Evolutionary conservation across 495 filamentous ascomycete genomes (phyloP).

Genomic region (Lophiostoma macrostomum): DNA sequence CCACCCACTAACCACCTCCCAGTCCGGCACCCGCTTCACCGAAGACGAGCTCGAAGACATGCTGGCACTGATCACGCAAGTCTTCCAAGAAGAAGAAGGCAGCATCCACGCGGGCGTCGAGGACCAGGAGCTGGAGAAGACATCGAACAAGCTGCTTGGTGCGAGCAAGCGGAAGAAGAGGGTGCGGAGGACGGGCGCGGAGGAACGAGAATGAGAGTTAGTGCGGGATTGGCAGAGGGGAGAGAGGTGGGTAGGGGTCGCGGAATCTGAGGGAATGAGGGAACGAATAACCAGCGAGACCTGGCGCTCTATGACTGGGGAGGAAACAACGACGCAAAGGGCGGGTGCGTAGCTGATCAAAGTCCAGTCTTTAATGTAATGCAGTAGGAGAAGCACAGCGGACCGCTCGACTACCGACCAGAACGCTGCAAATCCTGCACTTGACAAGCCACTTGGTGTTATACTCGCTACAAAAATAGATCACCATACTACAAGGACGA

Average conservation of each 20-base stretch:
- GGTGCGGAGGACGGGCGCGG: background rate
- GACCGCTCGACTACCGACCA: too few species aligned
- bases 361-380: too few species aligned
- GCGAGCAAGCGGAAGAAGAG: conserved; percentile 2
- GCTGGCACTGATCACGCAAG: background rate
- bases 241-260: conserved; percentile 1
- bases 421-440: too few species aligned
- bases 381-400: too few species aligned
- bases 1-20: background rate
- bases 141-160: conserved; percentile 8
- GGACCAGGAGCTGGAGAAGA: conserved; percentile 17
- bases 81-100: conserved; percentile 13
- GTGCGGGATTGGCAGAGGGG: background rate
- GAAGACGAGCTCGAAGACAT: conserved; percentile 7
- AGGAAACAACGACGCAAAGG: too few species aligned
- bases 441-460: too few species aligned
- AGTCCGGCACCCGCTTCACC: conserved; percentile 8
- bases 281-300: too few species aligned
- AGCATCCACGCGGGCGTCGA: conserved; percentile 14
- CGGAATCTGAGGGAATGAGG: too few species aligned
- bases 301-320: too few species aligned
- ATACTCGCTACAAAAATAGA: too few species aligned
- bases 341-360: too few species aligned
- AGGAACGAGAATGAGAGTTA: background rate
- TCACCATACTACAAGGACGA: too few species aligned